Percentiles rank a stretch among this genome's conserved stretches.
phyloP scores from a whole-genome alignment of 75 land plant genomes.

The Picea glauca region DNA sequence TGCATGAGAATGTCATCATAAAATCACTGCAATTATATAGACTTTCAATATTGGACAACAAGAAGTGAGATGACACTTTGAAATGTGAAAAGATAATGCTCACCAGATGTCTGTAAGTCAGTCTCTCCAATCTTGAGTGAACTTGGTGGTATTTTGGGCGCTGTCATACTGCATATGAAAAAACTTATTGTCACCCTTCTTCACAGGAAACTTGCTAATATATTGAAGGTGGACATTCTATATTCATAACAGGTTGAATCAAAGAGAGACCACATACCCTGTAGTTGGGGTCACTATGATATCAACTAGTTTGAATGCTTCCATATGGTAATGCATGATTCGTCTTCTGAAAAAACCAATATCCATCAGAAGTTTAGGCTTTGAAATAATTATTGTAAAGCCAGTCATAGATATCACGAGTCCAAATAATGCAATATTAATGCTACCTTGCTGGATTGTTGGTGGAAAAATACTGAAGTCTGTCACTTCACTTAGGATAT shows the following conservation, averaged over 20 bases:
- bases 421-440: not conserved
- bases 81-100: slow-evolving; percentile 15
- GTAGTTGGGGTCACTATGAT: slow-evolving; percentile 93
- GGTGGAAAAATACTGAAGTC: not conserved
- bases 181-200: slow-evolving; percentile 1
- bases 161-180: slow-evolving; percentile 64
- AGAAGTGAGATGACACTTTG: slow-evolving; percentile 1
- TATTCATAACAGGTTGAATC: not conserved
- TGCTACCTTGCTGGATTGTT: not conserved
- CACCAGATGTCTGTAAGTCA: slow-evolving; percentile 62
- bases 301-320: slow-evolving; percentile 88
- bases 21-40: not conserved
- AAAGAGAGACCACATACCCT: slow-evolving; percentile 38
- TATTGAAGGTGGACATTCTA: not conserved
- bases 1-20: not conserved
- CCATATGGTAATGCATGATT: slow-evolving; percentile 82
- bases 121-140: slow-evolving; percentile 73
- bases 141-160: slow-evolving; percentile 72
- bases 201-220: not conserved
- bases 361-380: not conserved
- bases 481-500: too few species aligned
- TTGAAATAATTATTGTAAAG: not conserved
- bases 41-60: not conserved
- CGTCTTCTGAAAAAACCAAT: slow-evolving; percentile 55
- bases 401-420: not conserved